phyloP scores from a whole-genome alignment of 495 filamentous ascomycete species.

The Penicillium manginii region DNA sequence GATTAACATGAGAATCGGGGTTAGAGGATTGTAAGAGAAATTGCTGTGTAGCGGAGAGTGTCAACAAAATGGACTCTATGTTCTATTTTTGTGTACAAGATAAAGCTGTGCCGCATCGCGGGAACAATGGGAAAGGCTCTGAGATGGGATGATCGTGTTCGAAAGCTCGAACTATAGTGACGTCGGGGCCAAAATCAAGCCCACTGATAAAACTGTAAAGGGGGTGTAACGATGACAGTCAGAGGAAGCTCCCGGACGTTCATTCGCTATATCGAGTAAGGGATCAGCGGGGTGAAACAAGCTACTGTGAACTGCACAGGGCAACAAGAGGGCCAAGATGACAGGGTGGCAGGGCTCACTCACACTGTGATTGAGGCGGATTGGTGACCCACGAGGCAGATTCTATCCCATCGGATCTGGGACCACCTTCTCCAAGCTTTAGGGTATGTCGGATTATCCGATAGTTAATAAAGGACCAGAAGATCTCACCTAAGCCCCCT shows the following conservation, averaged over 20 bases:
- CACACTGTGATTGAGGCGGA: constrained; percentile 12
- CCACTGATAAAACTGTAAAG: neutral
- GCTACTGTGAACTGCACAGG: constrained; percentile 18
- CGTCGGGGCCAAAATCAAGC: neutral
- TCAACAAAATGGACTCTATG: neutral
- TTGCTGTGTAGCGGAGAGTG: neutral
- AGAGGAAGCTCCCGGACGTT: neutral
- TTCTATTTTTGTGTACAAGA: neutral
- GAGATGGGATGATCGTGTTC: neutral
- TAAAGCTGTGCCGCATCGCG: neutral
- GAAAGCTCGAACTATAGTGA: constrained; percentile 3
- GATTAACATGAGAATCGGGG: too few relatives aligned
- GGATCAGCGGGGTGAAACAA: constrained; percentile 29
- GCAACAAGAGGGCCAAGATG: constrained; percentile 3
- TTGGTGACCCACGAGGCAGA: constrained; percentile 26
- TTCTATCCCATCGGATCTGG: constrained; percentile 6
- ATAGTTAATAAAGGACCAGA: too few relatives aligned
- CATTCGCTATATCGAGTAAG: constrained; percentile 20
- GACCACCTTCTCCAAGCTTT: neutral
- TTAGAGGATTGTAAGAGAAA: too few relatives aligned
- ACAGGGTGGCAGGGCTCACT: constrained; percentile 15
- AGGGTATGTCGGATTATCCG: neutral
- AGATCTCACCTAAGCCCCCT: too few relatives aligned
- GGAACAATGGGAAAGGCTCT: neutral
- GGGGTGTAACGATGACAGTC: constrained; percentile 1